Base-by-base conservation (phyloP, 164 flowering plant genomes). In the Buxus sempervirens region DNA sequence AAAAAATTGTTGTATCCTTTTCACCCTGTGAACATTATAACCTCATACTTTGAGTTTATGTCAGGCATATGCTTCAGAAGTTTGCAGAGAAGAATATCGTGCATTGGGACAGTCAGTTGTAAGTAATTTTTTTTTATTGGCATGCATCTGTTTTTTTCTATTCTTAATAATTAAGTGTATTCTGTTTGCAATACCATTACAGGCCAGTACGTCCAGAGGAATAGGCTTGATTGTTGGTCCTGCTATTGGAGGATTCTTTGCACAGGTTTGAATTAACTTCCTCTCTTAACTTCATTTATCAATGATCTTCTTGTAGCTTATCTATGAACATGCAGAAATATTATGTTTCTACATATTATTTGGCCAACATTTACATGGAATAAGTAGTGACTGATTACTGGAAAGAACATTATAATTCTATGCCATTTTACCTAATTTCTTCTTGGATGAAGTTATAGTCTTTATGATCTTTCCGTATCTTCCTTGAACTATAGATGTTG, bases 41-140 rank as follows among this genome's bases (percentile, higher is more conserved):
- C 18, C 7, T 24, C 14, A 13, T 21, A 8, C 9, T 57, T 42
- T 64, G 13, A n/a, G 12, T 56, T 48, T 45, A n/a, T n/a, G n/a
- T n/a, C n/a, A 89, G 93, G 96, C 92, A 60, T 92, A 90, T 79
- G 88, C 86, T 56, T 24, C 72, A 24, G 98, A 92, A 82, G 64
- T 86, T 69, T 83, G 85, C 64, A 77, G 87, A 21, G 70, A 79
- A 16, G 96, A 87, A 66, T 58, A 92, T 72, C 90, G 80, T 76
- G 86, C 93, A 49, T 55, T 92, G 54, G 94, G 80, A 66, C 38
- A 85, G 71, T 86, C 96, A 71, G 57, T 85, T 25, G 96, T 92
- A 75, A 83, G 90, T 42, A 26, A 16, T 24, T 36, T 62, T 57
- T 38, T 38, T 55, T 24, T n/a, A n/a, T 38, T 54, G 20, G 57